Base-by-base conservation (phyloP, 139 green algal genomes). In the Pleodorina starrii region DNA sequence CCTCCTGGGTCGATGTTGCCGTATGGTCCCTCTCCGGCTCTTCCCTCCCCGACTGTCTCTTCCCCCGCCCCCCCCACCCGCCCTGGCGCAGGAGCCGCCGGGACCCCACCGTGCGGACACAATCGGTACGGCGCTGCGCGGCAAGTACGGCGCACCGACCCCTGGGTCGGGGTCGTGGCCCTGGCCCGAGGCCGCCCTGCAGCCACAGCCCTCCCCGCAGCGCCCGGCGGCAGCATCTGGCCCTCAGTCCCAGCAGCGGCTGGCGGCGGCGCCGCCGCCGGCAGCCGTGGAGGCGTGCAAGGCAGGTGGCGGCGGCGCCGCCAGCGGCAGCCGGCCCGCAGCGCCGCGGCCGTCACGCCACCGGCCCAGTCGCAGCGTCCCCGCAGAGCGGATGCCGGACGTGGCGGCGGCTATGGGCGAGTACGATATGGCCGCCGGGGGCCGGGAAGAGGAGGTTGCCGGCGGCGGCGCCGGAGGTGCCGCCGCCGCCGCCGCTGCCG, bases 81-180 rank as follows among this genome's bases (percentile, higher is more conserved):
- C n/a, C n/a, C n/a, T n/a, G n/a, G n/a, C n/a, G 29, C 80, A 87
- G 82, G 82, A 50, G 66, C 82, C 82, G 3, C 82, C 66, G 0
- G 82, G 82, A 16, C 82, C 82, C 4, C 81, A 87, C 36, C 50
- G 76, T 27, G n/a, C 12, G 27, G 51, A 74, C 5, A 12, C 63
- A 0, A 12, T 23, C 17, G 82, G 66, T 5, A 23, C 44, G 2
- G 40, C 59, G 10, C 43, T 69, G 3, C 82, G 66, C 35, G 82
- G 82, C 66, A 88, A 79, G 82, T 88, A 88, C 66, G 82, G 82
- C 66, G 66, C 82, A 14, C 43, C 36, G 44, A 4, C 76, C 74
- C 74, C 3, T 43, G 74, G 44, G 35, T 51, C 50, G 14, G 35
- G 76, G 44, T 12, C 72, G 72, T 57, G 42, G 72, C 72, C 43